Conservation (phyloP, 345 rosid species). For the Populus euphratica region DNA sequence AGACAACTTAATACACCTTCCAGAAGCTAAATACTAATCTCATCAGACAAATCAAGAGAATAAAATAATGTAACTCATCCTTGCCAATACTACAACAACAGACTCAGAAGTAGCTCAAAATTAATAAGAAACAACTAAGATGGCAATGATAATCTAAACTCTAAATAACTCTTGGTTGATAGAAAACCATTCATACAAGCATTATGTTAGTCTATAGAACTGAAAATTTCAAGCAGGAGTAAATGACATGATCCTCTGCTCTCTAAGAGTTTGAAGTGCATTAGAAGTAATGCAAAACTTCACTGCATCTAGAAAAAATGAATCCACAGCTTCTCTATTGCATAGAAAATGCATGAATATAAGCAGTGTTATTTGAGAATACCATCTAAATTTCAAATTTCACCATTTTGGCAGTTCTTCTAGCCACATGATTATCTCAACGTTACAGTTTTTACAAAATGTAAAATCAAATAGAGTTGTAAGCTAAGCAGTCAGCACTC, state of each 20-base stretch:
- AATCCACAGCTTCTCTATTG: not conserved
- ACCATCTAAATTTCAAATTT: not conserved
- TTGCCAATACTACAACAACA: not conserved
- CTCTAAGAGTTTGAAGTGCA: not conserved
- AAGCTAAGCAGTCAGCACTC: not conserved
- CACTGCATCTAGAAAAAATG: not conserved
- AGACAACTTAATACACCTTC: not conserved
- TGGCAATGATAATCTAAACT: not conserved
- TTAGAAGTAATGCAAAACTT: not conserved
- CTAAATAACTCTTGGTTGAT: not conserved
- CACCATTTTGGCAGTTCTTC: not conserved
- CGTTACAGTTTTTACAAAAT: not conserved
- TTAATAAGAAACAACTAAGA: not conserved
- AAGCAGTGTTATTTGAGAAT: not conserved
- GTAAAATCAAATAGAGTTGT: not conserved
- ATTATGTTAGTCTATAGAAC: not conserved
- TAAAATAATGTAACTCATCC: not conserved
- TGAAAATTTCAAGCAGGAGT: not conserved
- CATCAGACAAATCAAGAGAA: not conserved
- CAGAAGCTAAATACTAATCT: not conserved
- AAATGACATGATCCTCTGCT: not conserved
- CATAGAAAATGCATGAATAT: not conserved
- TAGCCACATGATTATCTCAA: not conserved
- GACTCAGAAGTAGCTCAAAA: not conserved
- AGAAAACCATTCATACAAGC: not conserved